These are phyloP conservation scores for Antrodiella citrinella DNA, from an alignment of 768 basidiomycete genomes.

Conservation along the genomic window DNA sequence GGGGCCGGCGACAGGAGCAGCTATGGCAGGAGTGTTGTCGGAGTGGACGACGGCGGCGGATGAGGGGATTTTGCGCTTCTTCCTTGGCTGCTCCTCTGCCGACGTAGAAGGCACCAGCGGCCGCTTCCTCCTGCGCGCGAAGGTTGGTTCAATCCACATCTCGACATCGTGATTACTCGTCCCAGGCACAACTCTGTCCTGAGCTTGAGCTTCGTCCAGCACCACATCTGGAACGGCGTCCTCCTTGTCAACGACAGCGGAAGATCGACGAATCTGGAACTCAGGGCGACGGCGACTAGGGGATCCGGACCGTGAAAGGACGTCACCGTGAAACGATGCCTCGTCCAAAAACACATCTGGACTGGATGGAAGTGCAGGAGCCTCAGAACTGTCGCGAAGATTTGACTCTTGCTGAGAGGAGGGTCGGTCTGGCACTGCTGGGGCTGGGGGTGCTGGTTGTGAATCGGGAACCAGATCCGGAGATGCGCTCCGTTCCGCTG, in stretches of 20 bases:
- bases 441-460: no score
- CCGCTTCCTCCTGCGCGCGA: conserved; percentile 1
- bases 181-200: no score
- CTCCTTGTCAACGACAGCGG: background rate
- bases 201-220: no score
- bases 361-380: conserved; percentile 5
- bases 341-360: conserved; percentile 12
- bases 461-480: no score
- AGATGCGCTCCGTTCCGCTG: no score
- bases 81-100: background rate
- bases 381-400: background rate
- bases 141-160: conserved; percentile 12
- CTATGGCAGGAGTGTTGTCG: no score
- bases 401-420: no score
- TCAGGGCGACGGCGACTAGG: background rate
- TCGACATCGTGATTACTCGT: conserved; percentile 11
- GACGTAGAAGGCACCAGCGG: background rate
- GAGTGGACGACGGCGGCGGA: no score
- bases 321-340: conserved; percentile 1
- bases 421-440: no score
- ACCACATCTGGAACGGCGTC: no score
- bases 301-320: background rate
- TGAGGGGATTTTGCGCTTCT: background rate
- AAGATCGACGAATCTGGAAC: background rate
- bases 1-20: background rate